Evolutionary conservation across 129 eudicot species (phyloP).

Genomic region (carrot (Daucus carota)): DH1_v3.0 NC_030387.2:24912501-24913000

Average conservation of each 20-base stretch:
- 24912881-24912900: not conserved
- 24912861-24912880: not conserved
- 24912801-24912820: constrained; percentile 77
- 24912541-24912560: constrained; percentile 79
- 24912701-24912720: constrained; percentile 94
- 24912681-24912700: constrained; percentile 37
- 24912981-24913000: not conserved
- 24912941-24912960: not conserved
- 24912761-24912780: constrained; percentile 91
- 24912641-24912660: not conserved
- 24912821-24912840: constrained; percentile 77
- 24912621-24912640: not conserved
- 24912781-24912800: constrained; percentile 78
- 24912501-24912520: constrained; percentile 98
- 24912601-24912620: not conserved
- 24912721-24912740: constrained; percentile 68
- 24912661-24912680: not conserved
- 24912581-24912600: constrained; percentile 1
- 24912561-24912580: constrained; percentile 89
- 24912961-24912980: not conserved
- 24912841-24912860: constrained; percentile 63
- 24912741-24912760: constrained; percentile 76
- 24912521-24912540: constrained; percentile 90
- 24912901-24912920: not conserved
- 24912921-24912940: not conserved